Conservation (phyloP, 1,284 basidiomycete genomes). For the Apiotrichum siamense region DNA sequence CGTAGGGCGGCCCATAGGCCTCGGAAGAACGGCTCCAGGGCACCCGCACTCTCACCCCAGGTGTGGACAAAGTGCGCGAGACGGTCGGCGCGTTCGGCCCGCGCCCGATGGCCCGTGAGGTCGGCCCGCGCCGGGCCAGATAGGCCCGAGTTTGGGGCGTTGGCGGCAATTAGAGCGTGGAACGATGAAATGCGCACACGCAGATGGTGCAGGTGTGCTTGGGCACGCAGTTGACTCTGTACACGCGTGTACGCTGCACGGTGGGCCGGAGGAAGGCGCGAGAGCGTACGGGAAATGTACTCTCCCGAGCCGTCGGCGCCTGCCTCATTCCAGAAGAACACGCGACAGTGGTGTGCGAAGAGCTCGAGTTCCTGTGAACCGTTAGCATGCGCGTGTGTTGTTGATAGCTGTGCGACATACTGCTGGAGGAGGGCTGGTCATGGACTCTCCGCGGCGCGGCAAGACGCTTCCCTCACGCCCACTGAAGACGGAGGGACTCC, state of each 20-base stretch:
- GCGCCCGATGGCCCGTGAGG: conserved; percentile 18
- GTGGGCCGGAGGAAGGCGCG: conserved; percentile 33
- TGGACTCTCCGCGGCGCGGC: conserved; percentile 18
- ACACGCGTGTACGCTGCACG: conserved; percentile 39
- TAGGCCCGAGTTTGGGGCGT: conserved; percentile 29
- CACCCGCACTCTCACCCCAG: conserved; percentile 33
- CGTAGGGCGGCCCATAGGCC: conserved; percentile 34
- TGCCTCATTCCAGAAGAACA: conserved; percentile 30
- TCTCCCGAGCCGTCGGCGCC: conserved; percentile 23
- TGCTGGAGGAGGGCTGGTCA: conserved; percentile 23
- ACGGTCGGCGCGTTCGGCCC: conserved; percentile 28
- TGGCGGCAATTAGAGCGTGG: conserved; percentile 38
- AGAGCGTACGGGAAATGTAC: conserved; percentile 36
- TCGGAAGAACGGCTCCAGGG: conserved; percentile 42
- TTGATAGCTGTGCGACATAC: conserved; percentile 9
- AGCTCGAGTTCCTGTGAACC: conserved; percentile 27
- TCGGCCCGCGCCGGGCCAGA: conserved; percentile 27
- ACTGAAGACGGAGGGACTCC: conserved; percentile 11
- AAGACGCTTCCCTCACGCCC: conserved; percentile 30
- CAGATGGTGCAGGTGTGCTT: conserved; percentile 41
- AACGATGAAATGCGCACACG: conserved; percentile 38
- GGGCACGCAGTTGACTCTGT: conserved; percentile 34
- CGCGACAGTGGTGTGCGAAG: conserved; percentile 39
- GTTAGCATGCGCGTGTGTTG: not conserved
- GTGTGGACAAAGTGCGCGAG: conserved; percentile 28